These are phyloP conservation scores for Salvia miltiorrhiza DNA, from an alignment of 257 asterid genomes.

Conservation along the genomic window DNA sequence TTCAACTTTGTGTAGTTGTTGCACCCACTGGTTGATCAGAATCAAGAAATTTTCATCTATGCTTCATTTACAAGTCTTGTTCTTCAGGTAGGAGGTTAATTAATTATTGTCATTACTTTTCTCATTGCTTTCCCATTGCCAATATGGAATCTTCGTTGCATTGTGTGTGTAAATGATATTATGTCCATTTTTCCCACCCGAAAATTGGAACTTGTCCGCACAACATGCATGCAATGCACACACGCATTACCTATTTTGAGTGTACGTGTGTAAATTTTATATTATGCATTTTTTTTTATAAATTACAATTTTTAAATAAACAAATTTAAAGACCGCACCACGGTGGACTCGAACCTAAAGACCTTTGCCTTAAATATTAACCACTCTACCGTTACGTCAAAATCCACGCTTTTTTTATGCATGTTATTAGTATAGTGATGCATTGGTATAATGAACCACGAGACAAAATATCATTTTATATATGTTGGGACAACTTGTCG, in stretches of 20 bases:
- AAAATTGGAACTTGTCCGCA: neutral
- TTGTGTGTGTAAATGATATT: neutral
- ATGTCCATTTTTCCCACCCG: constrained; percentile 23
- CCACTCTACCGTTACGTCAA: too few relatives aligned
- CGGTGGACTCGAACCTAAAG: too few relatives aligned
- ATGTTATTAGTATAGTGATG: too few relatives aligned
- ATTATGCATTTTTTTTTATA: too few relatives aligned
- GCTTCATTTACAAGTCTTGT: constrained; percentile 43
- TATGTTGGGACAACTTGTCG: neutral
- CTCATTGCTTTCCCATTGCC: neutral
- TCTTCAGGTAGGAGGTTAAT: constrained; percentile 10
- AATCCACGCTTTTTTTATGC: too few relatives aligned
- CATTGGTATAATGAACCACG: neutral
- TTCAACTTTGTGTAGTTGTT: constrained; percentile 57
- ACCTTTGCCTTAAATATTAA: too few relatives aligned
- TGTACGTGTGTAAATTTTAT: too few relatives aligned
- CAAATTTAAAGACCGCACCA: too few relatives aligned
- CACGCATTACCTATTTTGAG: too few relatives aligned
- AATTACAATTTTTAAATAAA: too few relatives aligned
- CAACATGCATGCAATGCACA: neutral
- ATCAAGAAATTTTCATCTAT: constrained; percentile 27
- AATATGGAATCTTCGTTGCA: neutral
- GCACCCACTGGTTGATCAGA: constrained; percentile 65
- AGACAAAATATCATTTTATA: neutral
- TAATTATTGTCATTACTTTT: neutral